phyloP scores from a whole-genome alignment of 2,329 filamentous ascomycete species.

The Xylaria sp. region DNA sequence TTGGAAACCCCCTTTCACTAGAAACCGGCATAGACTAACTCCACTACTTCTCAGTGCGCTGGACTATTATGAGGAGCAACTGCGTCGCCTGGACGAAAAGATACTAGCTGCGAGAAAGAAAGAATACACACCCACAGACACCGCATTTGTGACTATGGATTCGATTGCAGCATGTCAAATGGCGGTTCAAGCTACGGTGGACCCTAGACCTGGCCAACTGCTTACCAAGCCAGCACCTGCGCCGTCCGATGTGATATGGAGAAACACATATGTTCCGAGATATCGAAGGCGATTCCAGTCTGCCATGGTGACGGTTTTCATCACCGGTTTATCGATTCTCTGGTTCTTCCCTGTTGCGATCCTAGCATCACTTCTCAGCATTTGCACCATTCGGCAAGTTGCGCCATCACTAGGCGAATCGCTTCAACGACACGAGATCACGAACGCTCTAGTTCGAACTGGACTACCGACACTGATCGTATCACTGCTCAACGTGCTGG shows the following conservation, averaged over 20 bases:
- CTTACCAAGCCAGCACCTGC: constrained; percentile 88
- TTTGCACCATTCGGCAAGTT: constrained; percentile 80
- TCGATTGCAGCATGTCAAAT: constrained; percentile 93
- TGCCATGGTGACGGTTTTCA: constrained; percentile 86
- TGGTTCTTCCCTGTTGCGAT: constrained; percentile 87
- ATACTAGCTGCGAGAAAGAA: constrained; percentile 77
- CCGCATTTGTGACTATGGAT: constrained; percentile 98
- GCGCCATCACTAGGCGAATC: constrained; percentile 75
- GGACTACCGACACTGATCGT: constrained; percentile 87
- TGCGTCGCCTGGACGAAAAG: constrained; percentile 80
- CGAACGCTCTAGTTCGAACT: constrained; percentile 83
- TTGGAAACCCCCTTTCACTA: neutral
- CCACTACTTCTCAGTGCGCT: constrained; percentile 66
- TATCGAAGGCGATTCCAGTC: constrained; percentile 78
- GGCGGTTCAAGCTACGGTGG: constrained; percentile 93
- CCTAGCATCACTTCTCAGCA: constrained; percentile 81
- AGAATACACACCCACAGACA: constrained; percentile 79
- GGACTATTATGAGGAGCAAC: constrained; percentile 90
- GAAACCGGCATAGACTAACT: constrained; percentile 20
- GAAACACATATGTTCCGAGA: constrained; percentile 86
- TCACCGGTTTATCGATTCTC: constrained; percentile 83
- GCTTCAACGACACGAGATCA: constrained; percentile 74
- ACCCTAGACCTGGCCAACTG: constrained; percentile 86
- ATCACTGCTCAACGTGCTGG: constrained; percentile 86
- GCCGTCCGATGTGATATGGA: constrained; percentile 94